phyloP scores from a whole-genome alignment of 768 basidiomycete genomes.

The Trametes coccinea region DNA sequence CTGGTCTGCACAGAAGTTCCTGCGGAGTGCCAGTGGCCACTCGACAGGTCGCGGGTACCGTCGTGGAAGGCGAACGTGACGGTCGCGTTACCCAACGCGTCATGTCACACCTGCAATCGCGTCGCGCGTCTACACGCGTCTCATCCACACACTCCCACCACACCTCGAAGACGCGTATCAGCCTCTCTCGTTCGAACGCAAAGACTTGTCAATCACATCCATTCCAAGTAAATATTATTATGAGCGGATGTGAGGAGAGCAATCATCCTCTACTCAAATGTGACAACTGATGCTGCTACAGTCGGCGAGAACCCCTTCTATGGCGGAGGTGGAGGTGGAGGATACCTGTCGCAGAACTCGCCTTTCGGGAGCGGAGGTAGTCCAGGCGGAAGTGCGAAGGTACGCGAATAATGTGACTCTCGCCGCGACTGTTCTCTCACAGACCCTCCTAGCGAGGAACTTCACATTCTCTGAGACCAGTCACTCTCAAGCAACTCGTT shows the following conservation, averaged over 20 bases:
- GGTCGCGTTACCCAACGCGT: conserved; percentile 17
- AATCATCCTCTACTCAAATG: no score
- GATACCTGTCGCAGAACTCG: conserved; percentile 60
- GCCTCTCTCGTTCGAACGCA: no score
- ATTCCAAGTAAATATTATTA: conserved; percentile 9
- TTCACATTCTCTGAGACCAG: conserved; percentile 61
- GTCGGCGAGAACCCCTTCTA: conserved; percentile 43
- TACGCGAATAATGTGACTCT: conserved; percentile 35
- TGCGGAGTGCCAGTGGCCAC: no score
- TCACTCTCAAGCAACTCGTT: conserved; percentile 74
- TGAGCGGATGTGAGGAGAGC: conserved; percentile 47
- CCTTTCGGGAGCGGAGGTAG: conserved; percentile 58
- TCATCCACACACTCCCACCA: background rate
- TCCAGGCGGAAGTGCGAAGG: conserved; percentile 49
- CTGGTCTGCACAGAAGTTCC: background rate
- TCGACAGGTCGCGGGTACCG: no score
- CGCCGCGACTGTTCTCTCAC: background rate
- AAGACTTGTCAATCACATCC: no score
- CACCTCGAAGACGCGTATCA: background rate
- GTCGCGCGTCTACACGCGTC: conserved; percentile 17
- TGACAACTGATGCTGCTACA: background rate
- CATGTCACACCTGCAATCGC: conserved; percentile 1
- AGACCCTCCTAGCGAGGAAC: conserved; percentile 35
- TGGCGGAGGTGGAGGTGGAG: conserved; percentile 31
- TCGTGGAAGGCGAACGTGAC: background rate